Base-by-base conservation (phyloP, 768 basidiomycete species). In the Pleurotus cornucopiae region DNA sequence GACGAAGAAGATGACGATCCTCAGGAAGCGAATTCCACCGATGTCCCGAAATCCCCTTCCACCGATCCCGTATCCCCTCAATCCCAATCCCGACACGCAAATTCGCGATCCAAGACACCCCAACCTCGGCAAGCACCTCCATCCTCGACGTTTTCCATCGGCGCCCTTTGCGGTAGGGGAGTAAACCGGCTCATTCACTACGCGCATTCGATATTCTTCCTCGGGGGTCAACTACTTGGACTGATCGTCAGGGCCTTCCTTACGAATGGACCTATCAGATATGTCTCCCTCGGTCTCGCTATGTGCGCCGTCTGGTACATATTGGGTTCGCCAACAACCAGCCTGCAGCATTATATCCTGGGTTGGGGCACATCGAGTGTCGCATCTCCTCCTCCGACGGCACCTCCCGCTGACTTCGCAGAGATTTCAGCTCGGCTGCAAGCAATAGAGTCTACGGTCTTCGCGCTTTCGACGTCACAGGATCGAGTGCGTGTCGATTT, bases 351-450 rank as follows among this genome's bases (percentile, higher is more conserved):
- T 7, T 53, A 53, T 23, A 14, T 53, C 21, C 51, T 39, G 11
- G n/a, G 13, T 6, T 53, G 51, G 51, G 23, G 18, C 14, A 25
- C 67, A 49, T 54, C 67, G 67, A 16, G 63, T 65, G 16, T 61
- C 68, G 57, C 65, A 60, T 16, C 44, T 47, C 23, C 60, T 65
- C 37, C 60, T 58, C 49, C 51, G 60, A 55, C 58, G 67, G 71
- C 1, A 6, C 88, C 88, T 1, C 81, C 83, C 1, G 75, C 78
- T n/a, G 80, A 89, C 65, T 71, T 91, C 16, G 77, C 79, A 3
- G 89, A 89, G 55, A 71, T 92, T 20, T 74, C 83, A 2, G 73
- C 75, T 5, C 82, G 89, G 6, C 68, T 93, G 11, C 78, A 80
- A 57, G 73, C 73, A 37, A 77, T 92, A 40, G 90, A 92, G 67